Base-by-base conservation (phyloP, 2,329 filamentous ascomycete species). In the Penicillium vulpinum region DNA sequence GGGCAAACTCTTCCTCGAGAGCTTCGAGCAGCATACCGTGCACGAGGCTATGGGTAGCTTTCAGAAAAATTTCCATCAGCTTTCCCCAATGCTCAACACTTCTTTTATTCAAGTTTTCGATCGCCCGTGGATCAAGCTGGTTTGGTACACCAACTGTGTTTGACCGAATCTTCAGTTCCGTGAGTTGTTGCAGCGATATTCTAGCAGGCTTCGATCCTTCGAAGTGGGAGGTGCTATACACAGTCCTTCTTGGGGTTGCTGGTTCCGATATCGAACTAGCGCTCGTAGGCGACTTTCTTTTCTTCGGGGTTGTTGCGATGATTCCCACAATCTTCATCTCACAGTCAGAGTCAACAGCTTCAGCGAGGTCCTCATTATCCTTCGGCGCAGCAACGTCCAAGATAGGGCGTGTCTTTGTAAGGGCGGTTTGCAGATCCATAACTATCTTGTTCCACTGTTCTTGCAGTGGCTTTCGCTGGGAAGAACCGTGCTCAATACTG, bases 41-140 rank as follows among this genome's bases (percentile, higher is more conserved):
- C 1, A 77, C 72, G 9, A 73, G 61, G 4, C 53, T 49, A 48
- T 74, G 67, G 0, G 71, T 71, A 0, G 63, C 61, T 1, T 46
- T 40, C 1, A 79, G 58, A 28, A 80, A 78, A 0, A 58, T 75
- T 0, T 78, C 67, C 45, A 87, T 77, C 0, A 85, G 85, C 0
- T 66, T 65, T 1, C 78, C 67, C 88, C 88, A 90, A 1, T 83
- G 81, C 8, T 70, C 67, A 1, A 89, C 81, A 0, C 83, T 81
- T n/a, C 82, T 73, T 16, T 79, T 75, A 44, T 83, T 85, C 16
- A 89, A 76, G 0, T 78, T 77, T 28, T 86, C 81, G 22, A 87
- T 85, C 0, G 88, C 85, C 36, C 84, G 82, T 0, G 83, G 80
- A 0, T 86, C 82, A 0, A 85, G 81, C 0, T 85, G 78, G 7